Conservation (phyloP, 495 filamentous ascomycete genomes). For the Neurospora cerealis region DNA sequence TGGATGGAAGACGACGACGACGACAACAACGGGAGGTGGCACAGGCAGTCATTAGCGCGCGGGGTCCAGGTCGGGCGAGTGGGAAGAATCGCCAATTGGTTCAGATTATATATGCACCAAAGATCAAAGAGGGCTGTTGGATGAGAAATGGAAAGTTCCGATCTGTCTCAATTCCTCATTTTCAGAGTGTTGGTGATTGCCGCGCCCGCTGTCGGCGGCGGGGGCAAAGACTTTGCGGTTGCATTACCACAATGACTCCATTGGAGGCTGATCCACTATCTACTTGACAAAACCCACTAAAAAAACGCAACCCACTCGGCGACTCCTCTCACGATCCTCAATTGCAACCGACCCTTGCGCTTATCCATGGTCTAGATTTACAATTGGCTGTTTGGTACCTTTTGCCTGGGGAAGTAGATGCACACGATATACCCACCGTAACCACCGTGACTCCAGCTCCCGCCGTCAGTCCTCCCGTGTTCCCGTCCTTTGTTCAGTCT, state of each 20-base stretch:
- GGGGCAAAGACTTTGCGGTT: not conserved
- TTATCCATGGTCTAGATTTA: not conserved
- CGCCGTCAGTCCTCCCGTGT: not conserved
- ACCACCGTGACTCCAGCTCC: not conserved
- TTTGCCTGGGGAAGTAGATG: not conserved
- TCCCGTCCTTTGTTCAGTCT: not conserved
- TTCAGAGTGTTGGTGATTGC: not conserved
- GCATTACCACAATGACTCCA: not conserved
- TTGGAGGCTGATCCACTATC: not conserved
- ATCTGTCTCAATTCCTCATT: not conserved
- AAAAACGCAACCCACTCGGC: not conserved
- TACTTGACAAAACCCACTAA: not conserved
- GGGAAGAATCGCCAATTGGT: not conserved
- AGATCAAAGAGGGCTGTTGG: not conserved
- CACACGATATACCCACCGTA: not conserved
- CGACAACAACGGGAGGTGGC: not conserved
- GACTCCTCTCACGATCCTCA: not conserved
- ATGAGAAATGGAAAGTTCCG: not conserved
- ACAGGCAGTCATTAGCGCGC: not conserved
- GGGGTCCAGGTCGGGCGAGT: not conserved
- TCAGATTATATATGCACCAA: not conserved
- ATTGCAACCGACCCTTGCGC: not conserved
- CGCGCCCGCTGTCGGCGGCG: not conserved
- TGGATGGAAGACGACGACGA: not conserved
- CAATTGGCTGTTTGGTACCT: not conserved